A percentile compares a stretch with the other conserved stretches of the same genome.
Evolutionary conservation across 805 yeast species (phyloP).

Genomic region (Soucietia sequanensis): DNA sequence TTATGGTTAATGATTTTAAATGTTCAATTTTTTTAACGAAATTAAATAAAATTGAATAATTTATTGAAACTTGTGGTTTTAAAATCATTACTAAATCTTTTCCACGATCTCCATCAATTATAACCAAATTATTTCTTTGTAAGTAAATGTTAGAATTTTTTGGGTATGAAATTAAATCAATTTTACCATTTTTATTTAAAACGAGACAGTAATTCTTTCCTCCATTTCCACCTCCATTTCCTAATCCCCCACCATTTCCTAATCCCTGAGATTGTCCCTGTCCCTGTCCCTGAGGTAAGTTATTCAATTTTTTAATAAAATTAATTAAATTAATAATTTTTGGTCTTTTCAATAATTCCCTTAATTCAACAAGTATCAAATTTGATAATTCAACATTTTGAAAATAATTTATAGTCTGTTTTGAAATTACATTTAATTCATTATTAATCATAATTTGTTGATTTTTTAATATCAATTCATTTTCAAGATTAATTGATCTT

Average conservation of each 20-base stretch:
- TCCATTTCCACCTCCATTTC: no score
- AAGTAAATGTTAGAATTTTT: slow-evolving; percentile 59
- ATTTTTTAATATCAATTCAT: slow-evolving; percentile 58
- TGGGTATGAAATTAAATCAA: slow-evolving; percentile 69
- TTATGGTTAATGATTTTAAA: slow-evolving; percentile 47
- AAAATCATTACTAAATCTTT: slow-evolving; percentile 73
- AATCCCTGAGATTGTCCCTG: no score
- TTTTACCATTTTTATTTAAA: slow-evolving; percentile 60
- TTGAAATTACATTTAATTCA: slow-evolving; percentile 50
- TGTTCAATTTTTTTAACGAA: slow-evolving; percentile 74
- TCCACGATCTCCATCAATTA: slow-evolving; percentile 84
- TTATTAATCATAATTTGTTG: slow-evolving; percentile 59
- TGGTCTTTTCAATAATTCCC: slow-evolving; percentile 24
- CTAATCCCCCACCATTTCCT: no score
- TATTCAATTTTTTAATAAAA: slow-evolving; percentile 40
- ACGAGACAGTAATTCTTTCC: no score
- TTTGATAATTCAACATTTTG: slow-evolving; percentile 28
- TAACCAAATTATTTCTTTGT: slow-evolving; percentile 62
- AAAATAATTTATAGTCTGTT: slow-evolving; percentile 54
- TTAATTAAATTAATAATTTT: slow-evolving; percentile 30
- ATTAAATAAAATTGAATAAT: slow-evolving; percentile 68
- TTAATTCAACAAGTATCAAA: slow-evolving; percentile 25
- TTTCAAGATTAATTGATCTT: slow-evolving; percentile 46
- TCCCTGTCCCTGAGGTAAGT: slow-evolving; percentile 41
- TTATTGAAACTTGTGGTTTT: slow-evolving; percentile 60